Evolutionary conservation across 1,284 basidiomycete genomes (phyloP).

Genomic region (Vanrija sp.): DNA sequence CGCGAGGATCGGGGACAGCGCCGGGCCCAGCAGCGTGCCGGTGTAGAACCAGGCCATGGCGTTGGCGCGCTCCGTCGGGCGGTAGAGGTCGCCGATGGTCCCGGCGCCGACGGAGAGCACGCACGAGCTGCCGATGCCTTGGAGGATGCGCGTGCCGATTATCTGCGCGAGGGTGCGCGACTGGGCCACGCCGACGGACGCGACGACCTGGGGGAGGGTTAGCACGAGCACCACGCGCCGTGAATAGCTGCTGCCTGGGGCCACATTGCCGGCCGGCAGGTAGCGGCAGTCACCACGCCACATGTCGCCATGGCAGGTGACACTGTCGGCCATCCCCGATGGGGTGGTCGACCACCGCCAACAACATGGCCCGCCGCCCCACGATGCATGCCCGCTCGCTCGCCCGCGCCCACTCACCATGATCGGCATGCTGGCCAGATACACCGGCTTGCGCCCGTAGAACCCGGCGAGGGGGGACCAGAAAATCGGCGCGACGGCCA

Average conservation of each 20-base stretch:
- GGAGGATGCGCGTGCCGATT: slow-evolving; percentile 61
- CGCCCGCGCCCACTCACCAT: slow-evolving; percentile 43
- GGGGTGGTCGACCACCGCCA: too few species aligned
- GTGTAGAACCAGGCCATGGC: slow-evolving; percentile 62
- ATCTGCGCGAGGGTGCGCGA: slow-evolving; percentile 54
- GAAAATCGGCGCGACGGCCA: slow-evolving; percentile 51
- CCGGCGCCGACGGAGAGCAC: slow-evolving; percentile 60
- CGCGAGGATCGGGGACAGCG: slow-evolving; percentile 44
- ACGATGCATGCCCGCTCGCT: too few species aligned
- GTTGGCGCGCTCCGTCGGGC: slow-evolving; percentile 58
- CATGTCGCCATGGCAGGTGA: not conserved
- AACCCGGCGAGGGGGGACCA: slow-evolving; percentile 58
- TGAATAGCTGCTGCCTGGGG: too few species aligned
- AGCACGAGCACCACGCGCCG: not conserved
- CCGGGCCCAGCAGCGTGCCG: slow-evolving; percentile 51
- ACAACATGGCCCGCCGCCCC: too few species aligned
- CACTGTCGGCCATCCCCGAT: too few species aligned
- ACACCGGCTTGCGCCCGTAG: slow-evolving; percentile 61
- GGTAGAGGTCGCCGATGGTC: slow-evolving; percentile 63
- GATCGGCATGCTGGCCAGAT: slow-evolving; percentile 60
- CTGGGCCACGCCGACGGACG: slow-evolving; percentile 58
- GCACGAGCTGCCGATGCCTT: slow-evolving; percentile 54
- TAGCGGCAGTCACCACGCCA: not conserved
- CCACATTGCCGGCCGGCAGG: not conserved
- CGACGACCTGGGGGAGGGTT: slow-evolving; percentile 36